Percentiles rank a stretch among this genome's conserved stretches.
phyloP scores from a whole-genome alignment of 2,329 filamentous ascomycete species.

The Chaetothyriales sp. region DNA sequence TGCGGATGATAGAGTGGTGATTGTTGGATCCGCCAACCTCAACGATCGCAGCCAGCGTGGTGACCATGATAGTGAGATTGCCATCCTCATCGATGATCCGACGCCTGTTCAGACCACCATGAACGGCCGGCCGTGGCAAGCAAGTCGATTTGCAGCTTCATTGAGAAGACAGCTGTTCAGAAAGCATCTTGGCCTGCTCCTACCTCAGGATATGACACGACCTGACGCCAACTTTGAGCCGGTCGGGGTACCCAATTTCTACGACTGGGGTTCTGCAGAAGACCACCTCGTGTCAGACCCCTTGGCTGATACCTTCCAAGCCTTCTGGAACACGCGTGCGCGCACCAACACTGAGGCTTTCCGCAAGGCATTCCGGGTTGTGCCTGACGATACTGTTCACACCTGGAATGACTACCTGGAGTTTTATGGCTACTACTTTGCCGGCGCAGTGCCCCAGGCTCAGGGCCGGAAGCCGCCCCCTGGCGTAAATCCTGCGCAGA shows the following conservation, averaged over 20 bases:
- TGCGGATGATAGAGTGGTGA: constrained; percentile 68
- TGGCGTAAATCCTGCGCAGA: constrained; percentile 39
- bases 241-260: constrained; percentile 39
- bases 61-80: constrained; percentile 78
- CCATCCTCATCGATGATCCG: constrained; percentile 77
- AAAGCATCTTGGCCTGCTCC: constrained; percentile 73
- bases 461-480: constrained; percentile 24
- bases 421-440: constrained; percentile 48
- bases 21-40: constrained; percentile 78
- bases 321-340: constrained; percentile 43
- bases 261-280: constrained; percentile 37
- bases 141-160: constrained; percentile 67
- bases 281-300: constrained; percentile 42
- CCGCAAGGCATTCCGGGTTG: constrained; percentile 46
- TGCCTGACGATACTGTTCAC: constrained; percentile 42
- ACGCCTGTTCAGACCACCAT: constrained; percentile 56
- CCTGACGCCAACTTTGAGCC: constrained; percentile 44
- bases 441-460: constrained; percentile 27
- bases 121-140: constrained; percentile 62
- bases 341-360: constrained; percentile 46
- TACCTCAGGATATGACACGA: constrained; percentile 52
- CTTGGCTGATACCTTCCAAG: constrained; percentile 39
- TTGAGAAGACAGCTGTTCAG: constrained; percentile 73
- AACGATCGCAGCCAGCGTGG: constrained; percentile 84
- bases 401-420: constrained; percentile 49